phyloP scores from a whole-genome alignment of 1,284 basidiomycete genomes.

The Papiliotrema terrestris region DNA sequence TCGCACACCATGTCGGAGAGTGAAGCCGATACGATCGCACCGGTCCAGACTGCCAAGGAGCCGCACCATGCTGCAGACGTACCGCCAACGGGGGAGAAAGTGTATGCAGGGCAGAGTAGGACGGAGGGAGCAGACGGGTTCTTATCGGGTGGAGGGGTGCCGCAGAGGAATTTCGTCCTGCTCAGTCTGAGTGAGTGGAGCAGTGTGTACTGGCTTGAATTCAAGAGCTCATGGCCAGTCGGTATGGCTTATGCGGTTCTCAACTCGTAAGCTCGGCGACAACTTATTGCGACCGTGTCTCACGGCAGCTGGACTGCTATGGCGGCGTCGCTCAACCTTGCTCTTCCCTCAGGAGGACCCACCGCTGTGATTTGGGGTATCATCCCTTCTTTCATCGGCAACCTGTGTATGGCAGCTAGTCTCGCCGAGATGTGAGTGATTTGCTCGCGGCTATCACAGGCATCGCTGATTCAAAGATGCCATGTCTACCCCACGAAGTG shows the following conservation, averaged over 20 bases:
- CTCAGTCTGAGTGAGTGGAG: background rate
- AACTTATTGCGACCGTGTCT: background rate
- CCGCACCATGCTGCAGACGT: too few species aligned
- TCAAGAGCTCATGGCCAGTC: background rate
- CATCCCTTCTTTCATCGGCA: slow-evolving; percentile 8
- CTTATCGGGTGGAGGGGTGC: slow-evolving; percentile 1
- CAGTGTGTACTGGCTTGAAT: background rate
- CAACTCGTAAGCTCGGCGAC: slow-evolving; percentile 4
- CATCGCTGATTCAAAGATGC: slow-evolving; percentile 25
- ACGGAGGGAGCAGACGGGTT: background rate
- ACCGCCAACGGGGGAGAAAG: too few species aligned
- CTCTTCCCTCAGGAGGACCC: slow-evolving; percentile 39
- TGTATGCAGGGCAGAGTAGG: too few species aligned
- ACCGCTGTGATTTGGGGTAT: slow-evolving; percentile 44
- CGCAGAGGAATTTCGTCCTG: slow-evolving; percentile 2
- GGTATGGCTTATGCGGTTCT: slow-evolving; percentile 12
- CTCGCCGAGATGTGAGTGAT: slow-evolving; percentile 12
- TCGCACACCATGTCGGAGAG: too few species aligned
- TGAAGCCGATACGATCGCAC: too few species aligned
- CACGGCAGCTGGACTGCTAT: slow-evolving; percentile 8
- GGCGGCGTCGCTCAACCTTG: slow-evolving; percentile 14
- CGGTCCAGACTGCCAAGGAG: too few species aligned
- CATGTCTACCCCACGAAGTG: slow-evolving; percentile 1
- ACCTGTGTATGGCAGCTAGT: slow-evolving; percentile 4
- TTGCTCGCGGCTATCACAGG: slow-evolving; percentile 23